Percentiles rank a stretch among this genome's conserved stretches.
phyloP scores from a whole-genome alignment of 495 filamentous ascomycete species.

The Podospora pseudoanserina region DNA sequence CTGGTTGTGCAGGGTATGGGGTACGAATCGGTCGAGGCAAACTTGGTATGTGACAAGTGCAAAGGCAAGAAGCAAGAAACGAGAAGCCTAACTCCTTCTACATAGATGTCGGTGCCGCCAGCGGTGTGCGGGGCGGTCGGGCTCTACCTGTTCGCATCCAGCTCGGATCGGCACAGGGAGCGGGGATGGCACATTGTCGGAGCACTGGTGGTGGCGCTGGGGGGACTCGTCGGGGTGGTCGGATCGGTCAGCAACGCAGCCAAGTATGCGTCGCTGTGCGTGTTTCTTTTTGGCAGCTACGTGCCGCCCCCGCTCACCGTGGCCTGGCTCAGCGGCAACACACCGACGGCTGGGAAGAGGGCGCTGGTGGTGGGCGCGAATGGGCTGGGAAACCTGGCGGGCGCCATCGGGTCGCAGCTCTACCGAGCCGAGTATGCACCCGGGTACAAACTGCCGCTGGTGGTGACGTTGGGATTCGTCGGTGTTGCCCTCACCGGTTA shows the following conservation, averaged over 20 bases:
- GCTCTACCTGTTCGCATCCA: constrained; percentile 37
- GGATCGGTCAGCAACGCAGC: constrained; percentile 30
- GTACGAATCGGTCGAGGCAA: constrained; percentile 44
- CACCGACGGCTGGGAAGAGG: constrained; percentile 22
- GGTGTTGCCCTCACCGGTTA: constrained; percentile 26
- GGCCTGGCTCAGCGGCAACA: constrained; percentile 47
- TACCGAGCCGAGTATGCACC: constrained; percentile 36
- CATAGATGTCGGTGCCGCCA: constrained; percentile 54
- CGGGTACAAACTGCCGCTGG: constrained; percentile 32
- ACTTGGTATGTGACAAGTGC: constrained; percentile 33
- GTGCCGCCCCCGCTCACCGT: constrained; percentile 54
- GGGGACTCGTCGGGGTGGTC: constrained; percentile 45
- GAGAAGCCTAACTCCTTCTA: background rate
- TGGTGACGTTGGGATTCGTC: constrained; percentile 35
- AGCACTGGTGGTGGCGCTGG: constrained; percentile 44
- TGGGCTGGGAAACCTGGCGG: constrained; percentile 37
- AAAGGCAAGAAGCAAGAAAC: background rate
- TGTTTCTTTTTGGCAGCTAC: constrained; percentile 53
- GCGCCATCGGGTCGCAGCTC: constrained; percentile 36
- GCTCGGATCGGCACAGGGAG: constrained; percentile 29
- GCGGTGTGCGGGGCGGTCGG: constrained; percentile 49
- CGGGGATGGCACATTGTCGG: constrained; percentile 50
- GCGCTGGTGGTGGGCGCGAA: constrained; percentile 30
- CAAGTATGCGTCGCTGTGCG: constrained; percentile 50
- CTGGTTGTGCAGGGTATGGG: constrained; percentile 39